A percentile compares a stretch with the other conserved stretches of the same genome.
These are phyloP conservation scores for Tranzscheliella williamsii DNA, from an alignment of 1,284 basidiomycete genomes.

Conservation along the genomic window DNA sequence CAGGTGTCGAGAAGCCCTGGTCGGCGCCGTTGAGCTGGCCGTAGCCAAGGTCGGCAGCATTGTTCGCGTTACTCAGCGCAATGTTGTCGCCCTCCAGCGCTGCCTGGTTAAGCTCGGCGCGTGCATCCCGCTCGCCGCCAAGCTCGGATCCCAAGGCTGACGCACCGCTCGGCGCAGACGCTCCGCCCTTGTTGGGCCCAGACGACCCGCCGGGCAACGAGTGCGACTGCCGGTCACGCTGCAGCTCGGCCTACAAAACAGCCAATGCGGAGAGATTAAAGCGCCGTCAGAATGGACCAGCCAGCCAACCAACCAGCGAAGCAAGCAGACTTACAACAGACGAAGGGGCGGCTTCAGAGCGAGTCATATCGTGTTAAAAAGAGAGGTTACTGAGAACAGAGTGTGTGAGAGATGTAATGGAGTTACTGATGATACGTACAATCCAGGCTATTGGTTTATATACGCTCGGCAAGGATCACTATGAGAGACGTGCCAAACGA, in stretches of 20 bases:
- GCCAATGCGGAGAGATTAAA: background rate
- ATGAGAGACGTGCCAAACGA: no score
- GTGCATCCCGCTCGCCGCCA: slow-evolving; percentile 24
- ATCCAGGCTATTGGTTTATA: no score
- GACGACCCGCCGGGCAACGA: slow-evolving; percentile 19
- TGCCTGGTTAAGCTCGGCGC: slow-evolving; percentile 20
- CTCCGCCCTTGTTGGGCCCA: slow-evolving; percentile 29
- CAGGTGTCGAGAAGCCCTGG: slow-evolving; percentile 23
- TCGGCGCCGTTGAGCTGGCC: slow-evolving; percentile 38
- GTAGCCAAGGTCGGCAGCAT: slow-evolving; percentile 7
- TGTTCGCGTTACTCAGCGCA: background rate
- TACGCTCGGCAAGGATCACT: no score
- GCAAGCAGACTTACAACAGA: slow-evolving; percentile 15
- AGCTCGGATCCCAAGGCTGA: slow-evolving; percentile 17
- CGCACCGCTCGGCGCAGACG: slow-evolving; percentile 11
- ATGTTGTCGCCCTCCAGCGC: slow-evolving; percentile 19
- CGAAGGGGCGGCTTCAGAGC: slow-evolving; percentile 26
- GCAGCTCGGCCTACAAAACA: slow-evolving; percentile 13
- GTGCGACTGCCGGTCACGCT: slow-evolving; percentile 16
- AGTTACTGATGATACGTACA: no score
- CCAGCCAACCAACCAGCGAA: no score
- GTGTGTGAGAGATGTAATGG: no score
- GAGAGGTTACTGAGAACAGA: no score
- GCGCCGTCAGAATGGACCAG: background rate
- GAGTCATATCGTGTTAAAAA: no score